phyloP scores from a whole-genome alignment of 805 yeast species.

The Kodamaea hsintzibuensis region DNA sequence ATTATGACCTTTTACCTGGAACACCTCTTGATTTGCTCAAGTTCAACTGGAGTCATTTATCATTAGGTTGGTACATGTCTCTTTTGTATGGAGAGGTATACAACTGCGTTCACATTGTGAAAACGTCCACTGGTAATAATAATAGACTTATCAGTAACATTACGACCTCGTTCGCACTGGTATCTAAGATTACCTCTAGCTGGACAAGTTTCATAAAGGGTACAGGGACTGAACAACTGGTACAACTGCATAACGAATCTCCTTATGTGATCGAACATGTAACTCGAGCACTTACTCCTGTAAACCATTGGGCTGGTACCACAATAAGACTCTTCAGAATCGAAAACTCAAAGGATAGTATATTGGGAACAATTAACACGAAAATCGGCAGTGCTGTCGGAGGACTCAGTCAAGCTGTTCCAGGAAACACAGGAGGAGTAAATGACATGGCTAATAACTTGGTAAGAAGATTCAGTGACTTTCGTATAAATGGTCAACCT shows the following conservation, averaged over 20 bases:
- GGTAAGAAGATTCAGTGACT: conserved; percentile 49
- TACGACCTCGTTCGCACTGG: conserved; percentile 34
- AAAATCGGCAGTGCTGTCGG: conserved; percentile 28
- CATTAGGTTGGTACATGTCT: conserved; percentile 76
- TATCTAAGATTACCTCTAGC: conserved; percentile 38
- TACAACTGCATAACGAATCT: conserved; percentile 11
- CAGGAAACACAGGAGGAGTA: background rate
- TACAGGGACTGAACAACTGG: conserved; percentile 6
- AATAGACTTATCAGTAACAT: conserved; percentile 42
- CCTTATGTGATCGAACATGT: conserved; percentile 21
- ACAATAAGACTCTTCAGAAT: conserved; percentile 51
- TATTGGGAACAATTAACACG: conserved; percentile 24
- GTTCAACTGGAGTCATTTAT: conserved; percentile 62
- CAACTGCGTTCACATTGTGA: conserved; percentile 23
- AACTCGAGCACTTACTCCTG: conserved; percentile 30
- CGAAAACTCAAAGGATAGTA: conserved; percentile 21
- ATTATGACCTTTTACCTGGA: conserved; percentile 44
- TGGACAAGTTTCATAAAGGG: conserved; percentile 37
- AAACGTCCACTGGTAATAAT: conserved; percentile 22
- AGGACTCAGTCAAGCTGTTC: background rate
- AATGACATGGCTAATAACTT: conserved; percentile 49
- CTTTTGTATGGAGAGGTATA: conserved; percentile 63
- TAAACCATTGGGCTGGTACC: conserved; percentile 57
- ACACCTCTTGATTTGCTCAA: conserved; percentile 45
- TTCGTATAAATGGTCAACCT: conserved; percentile 26